Base-by-base conservation (phyloP, 75 land plant genomes). In the Larix kaempferi region DNA sequence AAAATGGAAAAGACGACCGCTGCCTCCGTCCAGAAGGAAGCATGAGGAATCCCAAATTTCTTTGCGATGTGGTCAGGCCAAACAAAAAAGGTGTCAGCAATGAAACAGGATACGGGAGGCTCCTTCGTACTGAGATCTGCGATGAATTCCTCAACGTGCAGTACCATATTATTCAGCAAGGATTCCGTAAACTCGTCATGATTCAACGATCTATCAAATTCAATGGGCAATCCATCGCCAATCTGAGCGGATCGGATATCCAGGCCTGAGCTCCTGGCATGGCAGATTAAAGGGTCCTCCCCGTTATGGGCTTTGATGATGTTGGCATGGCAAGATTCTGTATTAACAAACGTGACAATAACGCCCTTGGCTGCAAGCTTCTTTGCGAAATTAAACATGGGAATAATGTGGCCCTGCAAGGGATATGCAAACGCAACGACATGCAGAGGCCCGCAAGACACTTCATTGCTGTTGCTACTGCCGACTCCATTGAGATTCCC, bases 11-110 rank as follows among this genome's bases (percentile, higher is more conserved):
- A 78, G 16, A 86, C 80, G 27, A 86, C 39, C 49, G 83, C 86
- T 7, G 85, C 64, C 62, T 88, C 80, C 2, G 86, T 88, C 85
- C 85, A 88, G 62, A 88, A 86, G 2, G 83, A 80, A 12, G 79
- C 80, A 52, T 77, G 56, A 2, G 87, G 79, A n/a, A 88, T 41
- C 26, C 62, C 54, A 52, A 83, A 76, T 78, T 83, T 86, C 59
- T 66, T 78, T 56, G 86, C 78, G 3, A 88, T 52, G 25, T 39
- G 74, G 15, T 76, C 65, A 3, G 79, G 49, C 85, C 85, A 86
- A 0, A 79, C 81, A 44, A 81, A 82, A 61, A 83, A 86, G 1
- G 85, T 81, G 63, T 86, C 90, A 29, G 83, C 71, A 25, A 88
- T 79, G 54, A 88, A 17, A 74, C 85, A 78, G 33, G 78, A 57